phyloP scores from a whole-genome alignment of 2,329 filamentous ascomycete genomes.

The Trichoderma harzianum region DNA sequence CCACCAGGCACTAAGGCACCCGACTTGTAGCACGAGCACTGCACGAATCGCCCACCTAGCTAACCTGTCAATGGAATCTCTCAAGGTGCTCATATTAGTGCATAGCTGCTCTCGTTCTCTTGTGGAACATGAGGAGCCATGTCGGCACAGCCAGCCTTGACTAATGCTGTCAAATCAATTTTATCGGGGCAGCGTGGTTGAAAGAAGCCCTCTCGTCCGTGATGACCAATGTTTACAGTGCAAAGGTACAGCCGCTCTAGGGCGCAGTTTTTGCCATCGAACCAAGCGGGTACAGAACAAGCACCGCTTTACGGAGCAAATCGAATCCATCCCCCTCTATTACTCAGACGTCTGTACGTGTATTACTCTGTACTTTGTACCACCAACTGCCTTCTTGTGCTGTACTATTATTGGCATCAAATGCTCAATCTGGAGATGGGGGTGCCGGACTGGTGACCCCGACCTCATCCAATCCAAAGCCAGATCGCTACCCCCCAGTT shows the following conservation, averaged over 20 bases:
- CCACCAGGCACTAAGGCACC: neutral
- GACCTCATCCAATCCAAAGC: neutral
- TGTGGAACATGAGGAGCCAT: neutral
- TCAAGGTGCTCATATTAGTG: neutral
- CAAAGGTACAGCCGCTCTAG: neutral
- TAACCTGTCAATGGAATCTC: neutral
- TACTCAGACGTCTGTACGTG: neutral
- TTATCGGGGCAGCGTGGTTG: neutral
- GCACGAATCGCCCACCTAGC: neutral
- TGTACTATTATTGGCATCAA: neutral
- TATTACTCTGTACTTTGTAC: neutral
- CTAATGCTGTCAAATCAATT: neutral
- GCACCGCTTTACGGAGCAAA: neutral
- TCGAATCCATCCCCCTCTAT: neutral
- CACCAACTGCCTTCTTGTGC: neutral
- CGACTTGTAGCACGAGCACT: neutral
- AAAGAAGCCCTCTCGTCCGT: neutral
- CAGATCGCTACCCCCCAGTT: neutral
- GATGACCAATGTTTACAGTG: constrained; percentile 8
- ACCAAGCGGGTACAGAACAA: neutral
- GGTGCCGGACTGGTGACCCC: neutral
- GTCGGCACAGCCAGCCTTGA: neutral
- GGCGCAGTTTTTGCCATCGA: neutral
- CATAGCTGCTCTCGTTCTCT: neutral
- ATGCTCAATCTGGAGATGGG: neutral